phyloP scores from a whole-genome alignment of 1,284 basidiomycete species.

The Ustilago tritici region DNA sequence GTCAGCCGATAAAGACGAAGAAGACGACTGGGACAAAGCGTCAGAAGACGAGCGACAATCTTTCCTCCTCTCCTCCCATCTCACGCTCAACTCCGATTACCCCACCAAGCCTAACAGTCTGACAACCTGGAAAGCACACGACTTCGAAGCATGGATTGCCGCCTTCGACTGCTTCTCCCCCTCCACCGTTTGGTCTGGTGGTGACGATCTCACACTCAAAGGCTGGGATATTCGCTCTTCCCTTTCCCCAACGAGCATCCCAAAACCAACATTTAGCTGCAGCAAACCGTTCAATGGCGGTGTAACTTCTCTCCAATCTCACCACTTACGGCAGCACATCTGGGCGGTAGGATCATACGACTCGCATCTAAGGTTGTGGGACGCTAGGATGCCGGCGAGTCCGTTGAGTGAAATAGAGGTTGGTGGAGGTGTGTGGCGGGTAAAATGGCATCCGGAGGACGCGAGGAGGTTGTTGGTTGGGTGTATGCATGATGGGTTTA shows the following conservation, averaged over 20 bases:
- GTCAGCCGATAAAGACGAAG: slow-evolving; percentile 11
- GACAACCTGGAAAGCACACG: slow-evolving; percentile 84
- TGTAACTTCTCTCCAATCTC: slow-evolving; percentile 88
- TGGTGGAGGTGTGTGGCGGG: slow-evolving; percentile 93
- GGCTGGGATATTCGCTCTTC: slow-evolving; percentile 81
- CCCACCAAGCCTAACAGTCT: slow-evolving; percentile 40
- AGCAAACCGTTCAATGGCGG: slow-evolving; percentile 86
- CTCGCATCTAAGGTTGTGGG: slow-evolving; percentile 83
- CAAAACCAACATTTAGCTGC: slow-evolving; percentile 78
- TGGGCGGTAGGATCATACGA: slow-evolving; percentile 96
- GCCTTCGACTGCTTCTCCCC: slow-evolving; percentile 84
- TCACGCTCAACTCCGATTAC: slow-evolving; percentile 25
- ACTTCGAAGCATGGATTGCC: slow-evolving; percentile 93
- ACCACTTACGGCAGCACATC: slow-evolving; percentile 82
- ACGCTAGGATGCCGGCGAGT: slow-evolving; percentile 77
- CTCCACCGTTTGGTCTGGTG: slow-evolving; percentile 84
- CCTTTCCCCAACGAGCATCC: slow-evolving; percentile 12
- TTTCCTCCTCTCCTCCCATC: slow-evolving; percentile 9
- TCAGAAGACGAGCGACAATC: slow-evolving; percentile 36
- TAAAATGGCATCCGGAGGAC: slow-evolving; percentile 88
- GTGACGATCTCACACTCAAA: slow-evolving; percentile 90
- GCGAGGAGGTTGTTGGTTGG: slow-evolving; percentile 80
- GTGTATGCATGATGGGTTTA: slow-evolving; percentile 98
- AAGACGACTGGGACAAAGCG: slow-evolving; percentile 39
- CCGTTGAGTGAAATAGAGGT: slow-evolving; percentile 78